Percentiles rank a stretch among this genome's conserved stretches.
Evolutionary conservation across 73 alveolate species (phyloP).

Genomic region (Tetrahymena elliotti): DNA sequence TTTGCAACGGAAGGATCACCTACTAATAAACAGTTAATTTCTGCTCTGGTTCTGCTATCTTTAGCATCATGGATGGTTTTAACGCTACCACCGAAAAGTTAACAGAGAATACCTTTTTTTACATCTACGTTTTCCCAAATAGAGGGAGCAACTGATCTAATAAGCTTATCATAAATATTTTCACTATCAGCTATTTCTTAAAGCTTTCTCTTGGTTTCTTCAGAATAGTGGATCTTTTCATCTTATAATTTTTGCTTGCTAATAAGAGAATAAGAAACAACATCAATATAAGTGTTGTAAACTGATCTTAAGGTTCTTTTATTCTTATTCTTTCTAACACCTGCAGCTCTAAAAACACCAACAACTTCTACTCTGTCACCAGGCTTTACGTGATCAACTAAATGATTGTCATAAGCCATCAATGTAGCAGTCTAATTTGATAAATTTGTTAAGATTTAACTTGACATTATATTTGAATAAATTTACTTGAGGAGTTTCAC

Average conservation of each 20-base stretch:
- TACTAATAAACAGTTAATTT: conserved; percentile 85
- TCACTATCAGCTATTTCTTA: conserved; percentile 69
- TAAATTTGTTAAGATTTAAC: not conserved
- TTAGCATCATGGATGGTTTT: conserved; percentile 80
- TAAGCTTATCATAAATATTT: conserved; percentile 71
- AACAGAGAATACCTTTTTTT: conserved; percentile 79
- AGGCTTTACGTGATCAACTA: conserved; percentile 95
- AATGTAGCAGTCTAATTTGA: conserved; percentile 77
- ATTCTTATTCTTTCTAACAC: conserved; percentile 64
- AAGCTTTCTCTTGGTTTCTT: conserved; percentile 65
- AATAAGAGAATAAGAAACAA: conserved; percentile 71
- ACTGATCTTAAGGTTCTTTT: conserved; percentile 84
- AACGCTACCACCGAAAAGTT: conserved; percentile 95
- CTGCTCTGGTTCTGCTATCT: conserved; percentile 91
- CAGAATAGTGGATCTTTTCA: conserved; percentile 64
- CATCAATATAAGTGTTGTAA: conserved; percentile 94
- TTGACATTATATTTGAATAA: not conserved
- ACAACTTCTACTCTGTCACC: conserved; percentile 98
- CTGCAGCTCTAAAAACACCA: conserved; percentile 97
- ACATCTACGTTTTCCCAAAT: conserved; percentile 97
- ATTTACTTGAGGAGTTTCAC: conserved; percentile 87
- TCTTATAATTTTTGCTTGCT: conserved; percentile 61
- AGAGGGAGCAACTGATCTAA: conserved; percentile 94
- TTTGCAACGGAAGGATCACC: conserved; percentile 99
- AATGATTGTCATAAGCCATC: conserved; percentile 90